Evolutionary conservation across 2,329 filamentous ascomycete species (phyloP).

Genomic region (Thermoascus crustaceus): DNA sequence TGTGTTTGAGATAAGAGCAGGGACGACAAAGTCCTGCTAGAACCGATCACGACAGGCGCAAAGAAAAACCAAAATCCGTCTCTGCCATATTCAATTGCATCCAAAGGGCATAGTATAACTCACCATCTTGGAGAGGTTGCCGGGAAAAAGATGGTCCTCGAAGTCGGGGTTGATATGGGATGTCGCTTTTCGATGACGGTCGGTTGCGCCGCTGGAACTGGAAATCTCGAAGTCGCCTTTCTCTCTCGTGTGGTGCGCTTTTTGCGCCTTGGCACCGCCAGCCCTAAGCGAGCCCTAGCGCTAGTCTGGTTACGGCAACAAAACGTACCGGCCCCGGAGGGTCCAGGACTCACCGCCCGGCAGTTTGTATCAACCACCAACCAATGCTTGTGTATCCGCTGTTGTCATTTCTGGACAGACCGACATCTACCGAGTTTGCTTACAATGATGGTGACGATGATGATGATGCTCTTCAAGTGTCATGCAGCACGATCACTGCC

Average conservation of each 20-base stretch:
- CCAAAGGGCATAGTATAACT: too few relatives aligned
- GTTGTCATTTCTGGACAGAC: too few relatives aligned
- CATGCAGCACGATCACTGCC: too few relatives aligned
- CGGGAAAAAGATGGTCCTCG: conserved; percentile 35
- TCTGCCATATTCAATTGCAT: too few relatives aligned
- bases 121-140: conserved; percentile 41
- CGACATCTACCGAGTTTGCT: too few relatives aligned
- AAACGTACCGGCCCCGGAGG: conserved; percentile 4
- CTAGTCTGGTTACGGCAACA: conserved; percentile 26
- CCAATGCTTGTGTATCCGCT: too few relatives aligned
- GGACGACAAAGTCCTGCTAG: neutral
- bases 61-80: too few relatives aligned
- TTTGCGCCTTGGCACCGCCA: conserved; percentile 32
- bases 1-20: neutral
- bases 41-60: too few relatives aligned
- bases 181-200: conserved; percentile 26
- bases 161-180: conserved; percentile 32
- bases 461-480: too few relatives aligned
- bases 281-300: conserved; percentile 37
- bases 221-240: conserved; percentile 19
- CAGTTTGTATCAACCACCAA: too few relatives aligned
- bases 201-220: conserved; percentile 26
- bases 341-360: conserved; percentile 13
- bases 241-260: conserved; percentile 30
- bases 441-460: too few relatives aligned